A percentile compares a stretch with the other conserved stretches of the same genome.
Conservation (phyloP, 148 eudicot genomes). For the Rhododendron ovatum region DNA sequence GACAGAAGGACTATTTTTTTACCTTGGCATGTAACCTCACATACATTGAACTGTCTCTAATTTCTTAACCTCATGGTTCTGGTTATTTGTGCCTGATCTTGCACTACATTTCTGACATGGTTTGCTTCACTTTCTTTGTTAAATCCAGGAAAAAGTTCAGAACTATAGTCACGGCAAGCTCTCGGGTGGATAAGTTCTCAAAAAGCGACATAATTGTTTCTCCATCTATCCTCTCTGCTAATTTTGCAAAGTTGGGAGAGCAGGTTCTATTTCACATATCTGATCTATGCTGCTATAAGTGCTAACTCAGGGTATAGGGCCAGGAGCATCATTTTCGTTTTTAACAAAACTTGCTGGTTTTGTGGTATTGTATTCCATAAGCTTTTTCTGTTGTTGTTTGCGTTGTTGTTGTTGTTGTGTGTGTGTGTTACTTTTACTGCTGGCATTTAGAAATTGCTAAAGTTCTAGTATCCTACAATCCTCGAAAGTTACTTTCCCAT, state of each 20-base stretch:
- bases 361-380: background rate
- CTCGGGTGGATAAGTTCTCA: constrained; percentile 92
- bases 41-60: background rate
- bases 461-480: background rate
- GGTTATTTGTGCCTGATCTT: background rate
- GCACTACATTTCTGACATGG: background rate
- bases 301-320: background rate
- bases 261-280: constrained; percentile 48
- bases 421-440: background rate
- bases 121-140: constrained; percentile 2
- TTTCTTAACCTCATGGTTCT: background rate
- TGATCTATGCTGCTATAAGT: constrained; percentile 7
- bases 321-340: background rate
- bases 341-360: background rate
- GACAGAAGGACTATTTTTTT: background rate
- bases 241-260: constrained; percentile 93
- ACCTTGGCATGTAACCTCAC: background rate
- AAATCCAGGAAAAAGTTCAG: constrained; percentile 54
- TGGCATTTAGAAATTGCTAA: background rate
- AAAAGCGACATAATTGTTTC: constrained; percentile 95
- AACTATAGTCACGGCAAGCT: constrained; percentile 67
- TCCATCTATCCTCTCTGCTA: constrained; percentile 97
- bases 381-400: background rate
- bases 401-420: background rate
- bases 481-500: background rate